phyloP scores from a whole-genome alignment of 805 yeast genomes.

The Metschnikowia reukaufii region DNA sequence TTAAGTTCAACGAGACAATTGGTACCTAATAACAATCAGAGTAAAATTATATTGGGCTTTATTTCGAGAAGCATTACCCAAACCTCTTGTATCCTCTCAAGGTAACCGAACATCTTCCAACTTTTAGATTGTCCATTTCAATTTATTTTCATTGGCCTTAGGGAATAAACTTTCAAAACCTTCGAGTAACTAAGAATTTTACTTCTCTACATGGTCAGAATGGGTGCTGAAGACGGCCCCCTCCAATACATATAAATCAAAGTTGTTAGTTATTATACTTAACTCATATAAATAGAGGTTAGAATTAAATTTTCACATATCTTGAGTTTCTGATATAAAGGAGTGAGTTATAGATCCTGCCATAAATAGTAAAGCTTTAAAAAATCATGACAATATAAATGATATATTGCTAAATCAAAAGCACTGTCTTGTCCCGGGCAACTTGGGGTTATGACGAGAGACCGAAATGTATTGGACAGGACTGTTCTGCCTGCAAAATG shows the following conservation, averaged over 20 bases:
- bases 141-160: conserved; percentile 40
- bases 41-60: too few relatives aligned
- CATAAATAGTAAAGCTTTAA: too few relatives aligned
- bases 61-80: conserved; percentile 53
- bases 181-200: conserved; percentile 67
- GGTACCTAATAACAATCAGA: too few relatives aligned
- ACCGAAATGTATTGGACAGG: conserved; percentile 88
- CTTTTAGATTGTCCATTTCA: conserved; percentile 57
- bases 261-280: too few relatives aligned
- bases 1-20: too few relatives aligned
- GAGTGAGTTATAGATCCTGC: too few relatives aligned
- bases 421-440: conserved; percentile 94
- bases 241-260: conserved; percentile 91
- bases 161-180: conserved; percentile 52
- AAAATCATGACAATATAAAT: too few relatives aligned
- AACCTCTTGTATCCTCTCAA: conserved; percentile 94
- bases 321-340: too few relatives aligned
- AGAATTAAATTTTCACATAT: too few relatives aligned
- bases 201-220: conserved; percentile 63
- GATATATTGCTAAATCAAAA: too few relatives aligned
- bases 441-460: conserved; percentile 72
- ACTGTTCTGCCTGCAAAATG: conserved; percentile 47
- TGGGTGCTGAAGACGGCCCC: conserved; percentile 91
- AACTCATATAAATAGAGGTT: too few relatives aligned
- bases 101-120: conserved; percentile 81